Percentiles rank a stretch among this genome's conserved stretches.
These are phyloP conservation scores for Quercus berberidifolia DNA, from an alignment of 306 rosid species.

Conservation along the genomic window DNA sequence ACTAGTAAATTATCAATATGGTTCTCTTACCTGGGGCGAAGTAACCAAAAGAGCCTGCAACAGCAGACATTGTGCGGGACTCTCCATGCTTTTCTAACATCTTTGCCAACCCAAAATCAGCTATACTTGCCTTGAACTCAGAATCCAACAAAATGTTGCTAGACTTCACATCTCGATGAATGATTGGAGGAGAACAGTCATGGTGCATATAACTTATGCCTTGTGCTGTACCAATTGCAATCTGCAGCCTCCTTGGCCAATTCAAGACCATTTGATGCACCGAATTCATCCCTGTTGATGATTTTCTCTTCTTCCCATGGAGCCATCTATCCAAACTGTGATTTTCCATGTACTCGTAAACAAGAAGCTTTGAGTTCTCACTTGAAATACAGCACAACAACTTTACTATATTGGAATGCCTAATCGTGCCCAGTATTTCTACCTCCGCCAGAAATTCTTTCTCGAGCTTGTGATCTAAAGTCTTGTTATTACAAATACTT, in stretches of 20 bases:
- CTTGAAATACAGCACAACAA: constrained; percentile 72
- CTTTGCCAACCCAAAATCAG: constrained; percentile 95
- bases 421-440: constrained; percentile 58
- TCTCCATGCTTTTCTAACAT: constrained; percentile 54
- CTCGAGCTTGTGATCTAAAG: constrained; percentile 48
- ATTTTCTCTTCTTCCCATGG: constrained; percentile 49
- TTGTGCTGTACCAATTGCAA: constrained; percentile 81
- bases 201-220: constrained; percentile 91
- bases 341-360: constrained; percentile 85
- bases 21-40: constrained; percentile 73
- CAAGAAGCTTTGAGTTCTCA: constrained; percentile 69
- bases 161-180: constrained; percentile 86
- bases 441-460: constrained; percentile 75
- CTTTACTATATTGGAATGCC: constrained; percentile 86
- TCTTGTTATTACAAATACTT: constrained; percentile 46
- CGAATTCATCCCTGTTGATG: constrained; percentile 21
- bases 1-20: neutral
- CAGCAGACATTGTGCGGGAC: constrained; percentile 37
- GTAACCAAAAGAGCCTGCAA: constrained; percentile 91
- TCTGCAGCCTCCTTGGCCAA: constrained; percentile 76
- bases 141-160: constrained; percentile 83
- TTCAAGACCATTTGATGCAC: constrained; percentile 34
- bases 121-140: constrained; percentile 68
- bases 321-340: constrained; percentile 80
- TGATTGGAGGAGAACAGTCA: constrained; percentile 66